A percentile compares a stretch with the other conserved stretches of the same genome.
phyloP scores from a whole-genome alignment of 2,329 filamentous ascomycete genomes.

The Chrysoporthe austroafricana region DNA sequence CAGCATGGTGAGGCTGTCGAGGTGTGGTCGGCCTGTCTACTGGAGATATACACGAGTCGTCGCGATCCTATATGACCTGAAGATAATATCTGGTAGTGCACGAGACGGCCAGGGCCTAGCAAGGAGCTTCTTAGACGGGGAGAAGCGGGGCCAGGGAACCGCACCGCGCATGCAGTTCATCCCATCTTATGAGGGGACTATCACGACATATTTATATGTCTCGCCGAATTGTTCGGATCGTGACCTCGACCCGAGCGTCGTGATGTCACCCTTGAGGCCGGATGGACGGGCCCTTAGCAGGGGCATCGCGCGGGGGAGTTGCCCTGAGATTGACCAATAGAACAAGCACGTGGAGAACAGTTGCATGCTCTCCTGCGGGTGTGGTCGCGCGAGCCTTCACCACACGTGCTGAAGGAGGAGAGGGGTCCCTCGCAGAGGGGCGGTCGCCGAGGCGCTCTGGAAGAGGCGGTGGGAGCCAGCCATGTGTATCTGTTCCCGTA shows the following conservation, averaged over 20 bases:
- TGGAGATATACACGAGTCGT: not conserved
- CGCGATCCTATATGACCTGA: not conserved
- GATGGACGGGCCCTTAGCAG: not conserved
- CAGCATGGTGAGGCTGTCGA: conserved; percentile 14
- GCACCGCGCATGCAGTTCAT: conserved; percentile 11
- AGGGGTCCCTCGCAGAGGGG: not conserved
- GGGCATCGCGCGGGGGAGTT: not conserved
- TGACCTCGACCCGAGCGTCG: not conserved
- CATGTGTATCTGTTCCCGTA: not conserved
- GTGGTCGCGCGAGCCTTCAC: not conserved
- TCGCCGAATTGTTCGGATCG: not conserved
- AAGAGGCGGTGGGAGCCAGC: not conserved
- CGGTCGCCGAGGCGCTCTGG: not conserved
- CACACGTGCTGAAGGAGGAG: conserved; percentile 4
- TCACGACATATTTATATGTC: conserved; percentile 4
- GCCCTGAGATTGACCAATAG: conserved; percentile 4
- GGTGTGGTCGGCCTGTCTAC: too few relatives aligned
- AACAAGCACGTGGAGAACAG: conserved; percentile 7
- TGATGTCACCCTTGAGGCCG: not conserved
- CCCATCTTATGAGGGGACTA: conserved; percentile 5
- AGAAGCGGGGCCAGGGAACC: not conserved
- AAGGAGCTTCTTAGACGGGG: not conserved
- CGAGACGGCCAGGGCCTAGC: not conserved
- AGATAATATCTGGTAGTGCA: not conserved
- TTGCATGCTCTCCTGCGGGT: not conserved